phyloP scores from a whole-genome alignment of 345 rosid species.

The Heritiera fomes region DNA sequence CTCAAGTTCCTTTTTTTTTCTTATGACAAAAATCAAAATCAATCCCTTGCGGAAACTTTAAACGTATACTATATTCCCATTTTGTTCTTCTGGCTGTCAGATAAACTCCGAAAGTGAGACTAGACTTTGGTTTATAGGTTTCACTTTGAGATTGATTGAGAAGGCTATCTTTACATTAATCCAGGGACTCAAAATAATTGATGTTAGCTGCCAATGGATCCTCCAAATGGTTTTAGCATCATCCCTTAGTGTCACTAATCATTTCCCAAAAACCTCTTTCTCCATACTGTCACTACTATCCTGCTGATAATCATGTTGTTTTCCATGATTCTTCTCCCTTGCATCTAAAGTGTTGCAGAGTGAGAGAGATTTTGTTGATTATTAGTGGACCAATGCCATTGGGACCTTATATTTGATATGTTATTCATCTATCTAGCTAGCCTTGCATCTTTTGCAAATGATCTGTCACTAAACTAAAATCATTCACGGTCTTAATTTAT shows the following conservation, averaged over 20 bases:
- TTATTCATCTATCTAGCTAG: background rate
- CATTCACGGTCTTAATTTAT: background rate
- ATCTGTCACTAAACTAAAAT: slow-evolving; percentile 17
- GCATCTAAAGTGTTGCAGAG: slow-evolving; percentile 17
- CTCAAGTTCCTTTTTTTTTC: background rate
- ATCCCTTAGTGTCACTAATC: slow-evolving; percentile 22
- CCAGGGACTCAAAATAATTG: background rate
- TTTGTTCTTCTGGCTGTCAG: background rate
- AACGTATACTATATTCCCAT: background rate
- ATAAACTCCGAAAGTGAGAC: background rate
- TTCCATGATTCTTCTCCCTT: slow-evolving; percentile 12
- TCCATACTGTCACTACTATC: background rate
- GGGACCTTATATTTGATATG: background rate
- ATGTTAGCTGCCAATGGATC: background rate
- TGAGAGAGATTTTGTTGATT: slow-evolving; percentile 22
- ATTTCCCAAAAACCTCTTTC: slow-evolving; percentile 4
- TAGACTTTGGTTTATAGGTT: background rate
- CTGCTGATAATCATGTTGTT: slow-evolving; percentile 7
- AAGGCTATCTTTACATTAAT: background rate
- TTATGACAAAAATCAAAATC: background rate
- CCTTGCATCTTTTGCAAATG: slow-evolving; percentile 8
- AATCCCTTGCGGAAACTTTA: background rate
- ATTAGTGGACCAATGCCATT: background rate
- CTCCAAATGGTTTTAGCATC: background rate
- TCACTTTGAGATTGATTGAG: background rate